Conservation (phyloP, 129 eudicot genomes). For the Sambucus nigra region DNA sequence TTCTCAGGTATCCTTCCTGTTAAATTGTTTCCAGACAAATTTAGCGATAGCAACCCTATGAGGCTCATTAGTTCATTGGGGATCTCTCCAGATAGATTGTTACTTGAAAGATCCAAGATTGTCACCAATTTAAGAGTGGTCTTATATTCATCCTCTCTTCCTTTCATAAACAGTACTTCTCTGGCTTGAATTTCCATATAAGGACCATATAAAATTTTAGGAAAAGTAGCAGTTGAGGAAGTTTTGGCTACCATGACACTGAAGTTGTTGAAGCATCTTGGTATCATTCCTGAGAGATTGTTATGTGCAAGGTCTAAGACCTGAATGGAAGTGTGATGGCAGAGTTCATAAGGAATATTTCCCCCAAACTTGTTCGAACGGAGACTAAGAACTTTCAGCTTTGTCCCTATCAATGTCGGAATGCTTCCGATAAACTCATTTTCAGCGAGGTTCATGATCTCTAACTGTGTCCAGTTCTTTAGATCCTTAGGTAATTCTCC, state of each 20-base stretch:
- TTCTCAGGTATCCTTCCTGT: conserved; percentile 7
- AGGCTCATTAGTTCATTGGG: conserved; percentile 7
- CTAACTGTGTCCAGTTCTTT: conserved; percentile 6
- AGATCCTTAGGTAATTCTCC: conserved; percentile 9
- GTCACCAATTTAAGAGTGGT: not conserved
- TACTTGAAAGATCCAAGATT: conserved; percentile 11
- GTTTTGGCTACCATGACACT: not conserved
- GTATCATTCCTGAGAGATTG: conserved; percentile 10
- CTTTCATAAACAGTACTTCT: conserved; percentile 2
- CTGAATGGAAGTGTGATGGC: conserved; percentile 2
- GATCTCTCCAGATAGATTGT: conserved; percentile 6
- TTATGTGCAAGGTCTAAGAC: conserved; percentile 8
- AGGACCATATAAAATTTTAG: not conserved
- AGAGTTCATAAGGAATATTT: conserved; percentile 5
- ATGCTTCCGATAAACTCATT: conserved; percentile 13
- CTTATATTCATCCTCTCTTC: conserved; percentile 4
- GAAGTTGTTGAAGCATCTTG: conserved; percentile 5
- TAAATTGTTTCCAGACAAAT: conserved; percentile 6
- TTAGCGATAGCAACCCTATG: not conserved
- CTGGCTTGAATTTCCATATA: too few species aligned
- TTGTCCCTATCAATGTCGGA: conserved; percentile 15
- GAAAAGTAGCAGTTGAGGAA: not conserved
- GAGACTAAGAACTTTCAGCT: conserved; percentile 7
- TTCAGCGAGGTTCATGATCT: conserved; percentile 8
- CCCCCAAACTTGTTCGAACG: conserved; percentile 12